Evolutionary conservation across 192 early-diverging fungal species (phyloP), one percentile per base, ranked within the genome.

Genomic region (Diversispora eburnea): DNA sequence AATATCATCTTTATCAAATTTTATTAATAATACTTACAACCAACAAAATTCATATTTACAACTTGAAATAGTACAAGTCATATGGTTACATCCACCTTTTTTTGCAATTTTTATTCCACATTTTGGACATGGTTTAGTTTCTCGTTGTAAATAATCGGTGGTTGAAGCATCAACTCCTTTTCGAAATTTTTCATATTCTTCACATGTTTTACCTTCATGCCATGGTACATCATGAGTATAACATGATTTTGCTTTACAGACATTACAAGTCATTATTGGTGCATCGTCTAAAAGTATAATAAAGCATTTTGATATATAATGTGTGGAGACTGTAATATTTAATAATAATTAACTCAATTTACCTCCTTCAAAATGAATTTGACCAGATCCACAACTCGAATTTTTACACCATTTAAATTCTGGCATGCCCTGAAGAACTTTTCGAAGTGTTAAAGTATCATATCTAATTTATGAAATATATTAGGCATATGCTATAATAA

Each of bases 331-430:
- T 2, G 25, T 52, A 49, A 72, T 61, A 22, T 19, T 41, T 43
- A 56, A n/a, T 46, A 12, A 8, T 33, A 20, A 43, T 12, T 42
- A 52, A 39, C 15, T n/a, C 6, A 61, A 15, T 0, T 63, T 71
- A 71, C 72, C 60, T 64, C 72, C 48, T 0, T 62, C 39, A 43
- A 3, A 42, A 43, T 73, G 72, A 54, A 73, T 73, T 64, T 73
- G 72, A 15, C 72, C 72, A 19, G 72, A 52, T 5, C 46, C 60
- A 45, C 72, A 73, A 10, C 17, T 46, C 5, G 49, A 0, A 64
- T 73, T 73, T 55, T 59, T 61, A 25, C 72, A 73, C 72, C 72
- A 73, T 64, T 48, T 54, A 55, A 73, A 73, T 45, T 73, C 59
- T 41, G 59, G 48, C 47, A 52, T 51, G 8, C 9, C 6, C 8